Base-by-base conservation (phyloP, 1,139 yeast species). In the Kurtzmaniella quercitrusa region DNA sequence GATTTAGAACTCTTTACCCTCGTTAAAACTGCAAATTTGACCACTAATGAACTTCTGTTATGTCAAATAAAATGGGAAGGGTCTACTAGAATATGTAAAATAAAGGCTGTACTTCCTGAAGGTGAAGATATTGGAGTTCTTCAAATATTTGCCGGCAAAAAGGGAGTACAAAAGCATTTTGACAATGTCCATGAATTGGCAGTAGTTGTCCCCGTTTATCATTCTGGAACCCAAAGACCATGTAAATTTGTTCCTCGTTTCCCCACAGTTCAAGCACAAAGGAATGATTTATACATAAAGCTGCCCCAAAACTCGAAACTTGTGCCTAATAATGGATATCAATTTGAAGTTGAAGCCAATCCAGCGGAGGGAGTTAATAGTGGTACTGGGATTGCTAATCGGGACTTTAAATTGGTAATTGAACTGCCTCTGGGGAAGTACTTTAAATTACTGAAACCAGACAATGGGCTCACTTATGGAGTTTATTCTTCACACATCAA, bases 361-460 rank as follows among this genome's bases (percentile, higher is more conserved):
- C 91, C 93, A 4, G 73, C 85, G 2, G 66, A 63, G 47, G 87
- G 86, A 1, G 53, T 80, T 38, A 68, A 55, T 44, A 53, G 57
- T 40, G 62, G 64, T 5, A 69, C 53, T 53, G 78, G 57, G 44
- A 58, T 54, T 55, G 70, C 50, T 56, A 74, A 50, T 63, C 74
- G 47, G 42, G 79, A 55, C 60, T 77, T 68, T 54, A 81, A 81
- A 48, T 57, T 89, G 43, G 91, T 87, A 2, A 65, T 91, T 21
- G 93, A 87, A 58, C 77, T 93, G 0, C 97, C 98, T 1, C 79
- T 88, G 1, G 96, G 96, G 0, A 83, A 84, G 50, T 78, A 87
- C 50, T 77, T 76, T 52, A 81, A 85, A 54, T 66, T 91, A 46
- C 62, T 62, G 31, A 73, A 77, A 47, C 66, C 70, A 18, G 83